Base-by-base conservation (phyloP, 495 filamentous ascomycete species). In the Symbiotaphrina buchneri region DNA sequence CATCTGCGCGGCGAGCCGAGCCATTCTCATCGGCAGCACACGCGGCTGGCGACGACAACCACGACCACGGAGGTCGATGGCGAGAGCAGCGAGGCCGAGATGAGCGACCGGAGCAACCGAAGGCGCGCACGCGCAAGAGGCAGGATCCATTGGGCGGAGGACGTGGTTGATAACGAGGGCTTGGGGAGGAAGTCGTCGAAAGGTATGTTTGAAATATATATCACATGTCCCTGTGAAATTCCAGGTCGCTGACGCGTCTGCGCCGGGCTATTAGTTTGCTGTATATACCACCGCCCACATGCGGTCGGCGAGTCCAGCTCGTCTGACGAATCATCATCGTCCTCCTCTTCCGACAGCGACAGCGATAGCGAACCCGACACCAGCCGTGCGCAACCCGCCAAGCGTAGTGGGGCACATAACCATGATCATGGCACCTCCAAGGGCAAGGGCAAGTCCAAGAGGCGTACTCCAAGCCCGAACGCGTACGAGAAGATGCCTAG, bases 111-210 rank as follows among this genome's bases (percentile, higher is more conserved):
- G n/a, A n/a, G n/a, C n/a, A n/a, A n/a, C n/a, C n/a, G n/a, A n/a
- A n/a, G n/a, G n/a, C n/a, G n/a, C n/a, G n/a, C n/a, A n/a, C n/a
- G n/a, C n/a, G n/a, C n/a, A n/a, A n/a, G 30, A 35, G 54, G 66
- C 21, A 60, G 64, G 21, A 84, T 97, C 28, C 64, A 72, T 53
- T 99, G 87, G 87, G 81, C 77, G 6, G 77, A 81, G 41, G 79
- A 84, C 48, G 85, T 94, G 4, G 56, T 99, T 5, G 83, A 99
- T 54, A 99, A 99, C 43, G 87, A 99, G 49, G 84, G 84, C 3
- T 62, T 95, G 51, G 82, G 83, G 4, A 76, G 73, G 52, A 99
- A 95, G 55, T 78, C 65, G 26, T 85, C 76, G 0, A 99, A 99
- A 74, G 82, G 84, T 83, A 46, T 24, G 43, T 41, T 42, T n/a